Percentiles rank a stretch among this genome's conserved stretches.
Conservation (phyloP, 768 basidiomycete genomes). For the Termitomyces titanicus region DNA sequence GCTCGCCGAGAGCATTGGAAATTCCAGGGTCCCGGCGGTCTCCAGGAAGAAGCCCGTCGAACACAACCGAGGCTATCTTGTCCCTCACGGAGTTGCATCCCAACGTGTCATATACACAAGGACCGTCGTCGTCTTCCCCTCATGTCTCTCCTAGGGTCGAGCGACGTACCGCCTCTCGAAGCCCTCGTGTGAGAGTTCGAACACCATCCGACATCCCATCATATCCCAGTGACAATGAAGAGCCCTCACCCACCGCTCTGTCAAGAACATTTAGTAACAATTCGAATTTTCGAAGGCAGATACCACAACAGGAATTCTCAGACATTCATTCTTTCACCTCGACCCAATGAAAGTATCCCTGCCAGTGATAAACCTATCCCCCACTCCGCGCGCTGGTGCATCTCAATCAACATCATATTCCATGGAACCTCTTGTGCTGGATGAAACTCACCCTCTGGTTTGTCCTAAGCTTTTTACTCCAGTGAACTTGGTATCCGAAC, state of each 20-base stretch:
- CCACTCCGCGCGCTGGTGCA: background rate
- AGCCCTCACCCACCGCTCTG: background rate
- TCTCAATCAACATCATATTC: background rate
- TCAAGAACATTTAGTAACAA: background rate
- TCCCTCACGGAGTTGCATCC: slow-evolving; percentile 5
- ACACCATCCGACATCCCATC: slow-evolving; percentile 22
- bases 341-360: background rate
- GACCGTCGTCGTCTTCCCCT: slow-evolving; percentile 8
- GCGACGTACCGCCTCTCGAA: slow-evolving; percentile 11
- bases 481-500: background rate
- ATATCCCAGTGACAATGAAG: slow-evolving; percentile 14
- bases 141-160: background rate
- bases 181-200: slow-evolving; percentile 21
- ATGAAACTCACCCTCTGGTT: slow-evolving; percentile 11
- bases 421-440: slow-evolving; percentile 1
- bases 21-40: slow-evolving; percentile 1
- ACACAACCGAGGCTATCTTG: background rate
- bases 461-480: slow-evolving; percentile 13
- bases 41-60: background rate
- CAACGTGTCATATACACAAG: slow-evolving; percentile 13
- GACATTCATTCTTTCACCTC: background rate
- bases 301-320: background rate
- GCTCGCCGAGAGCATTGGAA: slow-evolving; percentile 8
- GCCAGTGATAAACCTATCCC: background rate
- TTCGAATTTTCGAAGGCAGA: background rate